Percentiles rank a stretch among this genome's conserved stretches.
These are phyloP conservation scores for Myochromella boudieri DNA, from an alignment of 768 basidiomycete species.

Conservation along the genomic window DNA sequence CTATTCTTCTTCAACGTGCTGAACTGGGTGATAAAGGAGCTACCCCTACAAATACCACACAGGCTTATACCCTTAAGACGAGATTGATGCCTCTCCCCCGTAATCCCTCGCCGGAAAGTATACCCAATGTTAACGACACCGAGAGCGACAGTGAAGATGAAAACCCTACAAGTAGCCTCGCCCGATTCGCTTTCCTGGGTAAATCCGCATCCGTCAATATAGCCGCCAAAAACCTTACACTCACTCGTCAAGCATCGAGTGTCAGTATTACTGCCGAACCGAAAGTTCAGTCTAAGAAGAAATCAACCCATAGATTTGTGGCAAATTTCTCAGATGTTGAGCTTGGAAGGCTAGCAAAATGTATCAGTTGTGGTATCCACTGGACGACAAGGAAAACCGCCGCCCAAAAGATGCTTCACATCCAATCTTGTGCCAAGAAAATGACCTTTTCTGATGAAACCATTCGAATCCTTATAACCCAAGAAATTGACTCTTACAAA, in stretches of 20 bases:
- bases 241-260: slow-evolving; percentile 13
- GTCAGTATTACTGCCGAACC: slow-evolving; percentile 9
- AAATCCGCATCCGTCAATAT: slow-evolving; percentile 9
- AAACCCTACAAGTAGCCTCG: slow-evolving; percentile 27
- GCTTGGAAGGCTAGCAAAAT: slow-evolving; percentile 49
- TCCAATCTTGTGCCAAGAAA: slow-evolving; percentile 69
- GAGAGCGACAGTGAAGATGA: slow-evolving; percentile 28
- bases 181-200: slow-evolving; percentile 39
- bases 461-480: slow-evolving; percentile 47
- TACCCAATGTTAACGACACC: no score
- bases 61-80: no score
- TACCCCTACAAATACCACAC: no score
- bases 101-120: no score
- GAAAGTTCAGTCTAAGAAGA: slow-evolving; percentile 14
- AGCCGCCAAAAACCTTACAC: background rate
- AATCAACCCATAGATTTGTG: slow-evolving; percentile 20
- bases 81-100: no score
- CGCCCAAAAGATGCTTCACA: slow-evolving; percentile 64
- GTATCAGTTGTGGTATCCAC: slow-evolving; percentile 59
- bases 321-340: slow-evolving; percentile 46
- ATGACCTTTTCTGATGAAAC: slow-evolving; percentile 53
- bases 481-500: slow-evolving; percentile 35
- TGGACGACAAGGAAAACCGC: slow-evolving; percentile 74
- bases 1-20: no score
- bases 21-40: no score